Base-by-base conservation (phyloP, 192 early-diverging fungal species). In the Podila minutissima region DNA sequence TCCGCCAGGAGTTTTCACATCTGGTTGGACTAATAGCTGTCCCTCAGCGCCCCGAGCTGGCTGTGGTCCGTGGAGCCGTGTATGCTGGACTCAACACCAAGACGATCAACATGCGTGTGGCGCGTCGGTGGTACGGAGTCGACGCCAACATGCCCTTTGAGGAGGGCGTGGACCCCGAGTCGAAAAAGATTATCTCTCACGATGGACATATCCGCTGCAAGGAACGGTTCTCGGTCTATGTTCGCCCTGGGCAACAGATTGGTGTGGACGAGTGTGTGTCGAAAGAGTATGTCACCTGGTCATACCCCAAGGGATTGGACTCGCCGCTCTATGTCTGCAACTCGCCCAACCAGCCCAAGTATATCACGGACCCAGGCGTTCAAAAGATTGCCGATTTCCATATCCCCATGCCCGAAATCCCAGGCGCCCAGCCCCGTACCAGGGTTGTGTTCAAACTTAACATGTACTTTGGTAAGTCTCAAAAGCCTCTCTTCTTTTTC, bases 31-130 rank as follows among this genome's bases (percentile, higher is more conserved):
- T 87, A 12, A 74, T 89, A 15, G 88, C 87, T n/a, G 87, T 88
- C 24, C 88, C 88, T 20, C 85, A 83, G 32, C 86, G 86, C 69
- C 82, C 85, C 29, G 87, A 87, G 31, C 62, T 88, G 55, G 88
- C 88, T 4, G 83, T 89, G 5, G 85, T 84, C 26, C 78, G 87
- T 62, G 88, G 88, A 22, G 87, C 88, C 2, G 84, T 89, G 8
- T 82, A 84, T 62, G 83, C 83, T 70, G 87, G 87, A 57, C 68
- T 88, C 59, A 88, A 86, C 55, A 84, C 87, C 10, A 78, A 84
- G 51, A 81, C 84, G 1, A 85, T 88, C 26, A 82, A 78, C 22
- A 85, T 84, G 37, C 83, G 87, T 68, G 83, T 88, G 11, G 77
- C 85, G 1, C 74, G 87, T 50, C 83, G 74, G n/a, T 86, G 85